Conservation (phyloP, 1,284 basidiomycete genomes). For the Mrakiaceae sp. region DNA sequence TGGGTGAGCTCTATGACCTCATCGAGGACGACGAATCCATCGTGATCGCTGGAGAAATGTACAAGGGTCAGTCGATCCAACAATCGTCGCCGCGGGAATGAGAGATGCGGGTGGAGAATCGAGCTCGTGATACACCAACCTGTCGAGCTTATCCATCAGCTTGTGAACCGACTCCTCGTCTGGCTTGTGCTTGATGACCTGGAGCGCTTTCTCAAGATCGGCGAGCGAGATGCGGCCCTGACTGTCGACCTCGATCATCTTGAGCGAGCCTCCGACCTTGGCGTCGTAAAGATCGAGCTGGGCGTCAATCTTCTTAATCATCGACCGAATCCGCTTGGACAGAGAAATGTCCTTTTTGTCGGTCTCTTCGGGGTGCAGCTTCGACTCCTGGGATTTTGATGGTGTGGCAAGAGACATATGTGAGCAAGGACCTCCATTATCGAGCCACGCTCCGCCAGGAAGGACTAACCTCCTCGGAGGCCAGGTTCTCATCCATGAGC, state of each 20-base stretch:
- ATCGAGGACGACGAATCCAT: constrained; percentile 71
- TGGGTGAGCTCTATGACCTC: constrained; percentile 37
- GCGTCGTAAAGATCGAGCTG: constrained; percentile 88
- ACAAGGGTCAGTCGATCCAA: no score
- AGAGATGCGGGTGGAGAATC: no score
- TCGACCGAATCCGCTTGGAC: constrained; percentile 84
- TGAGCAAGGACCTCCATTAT: background rate
- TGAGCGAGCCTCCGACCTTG: constrained; percentile 79
- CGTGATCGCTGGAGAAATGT: constrained; percentile 49
- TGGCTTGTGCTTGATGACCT: constrained; percentile 87
- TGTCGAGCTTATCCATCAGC: constrained; percentile 87
- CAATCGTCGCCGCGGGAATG: no score
- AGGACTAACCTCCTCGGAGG: constrained; percentile 60
- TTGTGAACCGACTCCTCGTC: constrained; percentile 81
- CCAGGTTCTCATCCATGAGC: constrained; percentile 83
- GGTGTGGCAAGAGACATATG: background rate
- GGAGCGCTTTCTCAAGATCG: constrained; percentile 81
- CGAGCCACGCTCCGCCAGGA: background rate
- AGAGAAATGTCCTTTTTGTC: constrained; percentile 42
- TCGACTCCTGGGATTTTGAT: constrained; percentile 28
- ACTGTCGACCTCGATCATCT: constrained; percentile 85
- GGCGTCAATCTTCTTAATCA: constrained; percentile 91
- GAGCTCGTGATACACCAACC: constrained; percentile 25
- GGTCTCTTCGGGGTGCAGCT: constrained; percentile 32
- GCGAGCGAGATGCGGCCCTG: constrained; percentile 84